phyloP scores from a whole-genome alignment of 2,329 filamentous ascomycete species.

The Tolypocladium paradoxum region DNA sequence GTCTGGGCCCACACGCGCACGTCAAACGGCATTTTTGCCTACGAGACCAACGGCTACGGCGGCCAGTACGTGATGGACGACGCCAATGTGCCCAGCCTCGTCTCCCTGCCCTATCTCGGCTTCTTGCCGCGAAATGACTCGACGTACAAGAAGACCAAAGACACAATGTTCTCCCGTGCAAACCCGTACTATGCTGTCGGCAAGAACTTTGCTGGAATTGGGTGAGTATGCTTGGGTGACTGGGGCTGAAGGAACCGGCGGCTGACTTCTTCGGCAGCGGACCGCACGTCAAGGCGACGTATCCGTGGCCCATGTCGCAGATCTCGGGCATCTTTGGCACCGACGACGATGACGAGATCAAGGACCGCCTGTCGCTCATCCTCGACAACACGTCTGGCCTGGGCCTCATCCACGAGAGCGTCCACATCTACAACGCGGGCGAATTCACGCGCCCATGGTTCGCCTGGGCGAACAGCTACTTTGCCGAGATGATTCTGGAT shows the following conservation, averaged over 20 bases:
- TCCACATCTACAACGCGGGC: slow-evolving; percentile 28
- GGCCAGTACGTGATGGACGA: slow-evolving; percentile 59
- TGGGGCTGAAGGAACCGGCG: background rate
- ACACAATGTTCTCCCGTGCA: slow-evolving; percentile 61
- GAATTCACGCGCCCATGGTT: slow-evolving; percentile 36
- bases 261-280: slow-evolving; percentile 30
- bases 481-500: slow-evolving; percentile 47
- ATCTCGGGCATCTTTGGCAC: slow-evolving; percentile 42
- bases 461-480: slow-evolving; percentile 31
- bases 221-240: slow-evolving; percentile 7
- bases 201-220: slow-evolving; percentile 13
- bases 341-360: slow-evolving; percentile 22
- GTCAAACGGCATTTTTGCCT: slow-evolving; percentile 58
- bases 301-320: slow-evolving; percentile 46
- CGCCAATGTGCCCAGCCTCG: slow-evolving; percentile 57
- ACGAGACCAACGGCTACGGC: slow-evolving; percentile 67
- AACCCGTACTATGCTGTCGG: slow-evolving; percentile 61
- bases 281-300: slow-evolving; percentile 49
- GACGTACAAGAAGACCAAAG: slow-evolving; percentile 68
- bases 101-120: slow-evolving; percentile 54
- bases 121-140: slow-evolving; percentile 47
- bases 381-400: slow-evolving; percentile 27
- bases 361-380: slow-evolving; percentile 24
- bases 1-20: slow-evolving; percentile 37
- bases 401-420: slow-evolving; percentile 38